Percentiles rank a stretch among this genome's conserved stretches.
Conservation (phyloP, 306 rosid species). For the Mimosa bimucronata region DNA sequence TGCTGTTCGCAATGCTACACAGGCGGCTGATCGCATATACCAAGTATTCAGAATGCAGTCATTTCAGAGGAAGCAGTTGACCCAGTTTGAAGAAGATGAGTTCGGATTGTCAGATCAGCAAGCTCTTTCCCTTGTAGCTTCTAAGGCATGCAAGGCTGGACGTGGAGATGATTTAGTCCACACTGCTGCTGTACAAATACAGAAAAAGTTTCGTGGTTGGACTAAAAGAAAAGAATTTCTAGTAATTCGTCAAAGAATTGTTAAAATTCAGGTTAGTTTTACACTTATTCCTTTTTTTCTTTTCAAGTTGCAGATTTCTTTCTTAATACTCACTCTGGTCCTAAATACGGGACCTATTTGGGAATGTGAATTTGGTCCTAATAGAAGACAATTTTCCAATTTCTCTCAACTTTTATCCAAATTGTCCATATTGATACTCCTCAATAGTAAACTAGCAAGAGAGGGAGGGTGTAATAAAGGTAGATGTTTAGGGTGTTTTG, state of each 20-base stretch:
- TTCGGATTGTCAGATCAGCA: constrained; percentile 58
- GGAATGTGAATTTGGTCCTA: no score
- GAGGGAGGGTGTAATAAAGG: no score
- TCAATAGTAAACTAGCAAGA: no score
- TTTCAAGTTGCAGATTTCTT: constrained; percentile 3
- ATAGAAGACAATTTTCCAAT: no score
- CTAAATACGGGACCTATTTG: no score
- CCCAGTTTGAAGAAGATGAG: constrained; percentile 51
- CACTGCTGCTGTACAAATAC: constrained; percentile 77
- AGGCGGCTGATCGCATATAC: constrained; percentile 80
- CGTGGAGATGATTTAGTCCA: constrained; percentile 49
- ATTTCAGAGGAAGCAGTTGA: constrained; percentile 65
- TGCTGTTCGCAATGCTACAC: constrained; percentile 89
- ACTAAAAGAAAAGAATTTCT: constrained; percentile 85
- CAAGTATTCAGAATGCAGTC: constrained; percentile 78
- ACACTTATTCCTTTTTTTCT: neutral
- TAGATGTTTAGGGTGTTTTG: no score
- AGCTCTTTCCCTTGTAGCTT: constrained; percentile 59
- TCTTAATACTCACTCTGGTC: no score
- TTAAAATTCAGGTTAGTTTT: constrained; percentile 79
- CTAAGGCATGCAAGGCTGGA: constrained; percentile 56
- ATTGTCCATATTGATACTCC: no score
- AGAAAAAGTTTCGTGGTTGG: constrained; percentile 96
- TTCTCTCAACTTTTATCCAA: no score
- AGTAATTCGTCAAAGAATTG: constrained; percentile 77